Conservation (phyloP, 2,329 filamentous ascomycete genomes). For the Immersiporthe knoxdaviesiana region DNA sequence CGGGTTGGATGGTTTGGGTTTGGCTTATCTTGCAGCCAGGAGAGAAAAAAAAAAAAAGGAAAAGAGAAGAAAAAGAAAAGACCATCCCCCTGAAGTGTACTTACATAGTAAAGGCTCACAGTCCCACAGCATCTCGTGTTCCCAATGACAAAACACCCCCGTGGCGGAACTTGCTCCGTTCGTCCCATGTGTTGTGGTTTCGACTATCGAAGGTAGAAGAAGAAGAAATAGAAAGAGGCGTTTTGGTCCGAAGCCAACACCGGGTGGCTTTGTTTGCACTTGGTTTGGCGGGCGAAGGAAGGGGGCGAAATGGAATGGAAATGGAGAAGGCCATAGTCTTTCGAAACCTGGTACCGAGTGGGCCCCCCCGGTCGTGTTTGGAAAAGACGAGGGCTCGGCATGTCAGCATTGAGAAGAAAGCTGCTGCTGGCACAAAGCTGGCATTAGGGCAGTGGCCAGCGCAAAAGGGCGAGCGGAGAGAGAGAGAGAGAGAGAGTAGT, state of each 20-base stretch:
- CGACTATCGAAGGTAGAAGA: too few relatives aligned
- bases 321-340: background rate
- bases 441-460: background rate
- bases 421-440: too few relatives aligned
- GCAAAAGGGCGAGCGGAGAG: too few relatives aligned
- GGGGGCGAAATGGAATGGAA: background rate
- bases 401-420: background rate
- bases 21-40: background rate
- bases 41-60: background rate
- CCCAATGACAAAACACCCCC: background rate
- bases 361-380: conserved; percentile 19
- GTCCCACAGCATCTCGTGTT: background rate
- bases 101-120: too few relatives aligned
- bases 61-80: background rate
- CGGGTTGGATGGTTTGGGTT: background rate
- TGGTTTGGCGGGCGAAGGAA: background rate
- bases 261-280: background rate
- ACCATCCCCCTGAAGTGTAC: background rate
- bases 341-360: conserved; percentile 25
- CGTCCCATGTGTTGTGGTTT: background rate
- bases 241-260: conserved; percentile 2
- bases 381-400: conserved; percentile 18
- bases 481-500: too few relatives aligned
- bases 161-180: background rate
- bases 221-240: background rate